phyloP scores from a whole-genome alignment of 2,329 filamentous ascomycete species.

The Chaetomiaceae sp. region DNA sequence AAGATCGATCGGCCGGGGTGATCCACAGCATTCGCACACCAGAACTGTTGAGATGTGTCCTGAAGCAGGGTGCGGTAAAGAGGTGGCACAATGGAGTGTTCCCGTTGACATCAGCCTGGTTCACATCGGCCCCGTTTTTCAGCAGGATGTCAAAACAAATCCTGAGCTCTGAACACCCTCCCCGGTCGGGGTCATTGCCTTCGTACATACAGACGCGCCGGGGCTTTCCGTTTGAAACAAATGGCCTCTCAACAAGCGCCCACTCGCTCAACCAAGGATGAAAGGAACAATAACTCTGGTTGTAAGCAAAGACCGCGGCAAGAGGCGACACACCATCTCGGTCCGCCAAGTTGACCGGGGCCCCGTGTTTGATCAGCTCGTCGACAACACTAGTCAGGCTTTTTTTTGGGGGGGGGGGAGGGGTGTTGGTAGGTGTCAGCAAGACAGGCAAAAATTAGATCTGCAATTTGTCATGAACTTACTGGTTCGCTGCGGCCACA shows the following conservation, averaged over 20 bases:
- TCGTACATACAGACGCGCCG: too few species aligned
- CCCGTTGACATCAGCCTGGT: neutral
- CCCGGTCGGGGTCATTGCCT: neutral
- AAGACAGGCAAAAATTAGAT: neutral
- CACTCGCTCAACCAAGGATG: neutral
- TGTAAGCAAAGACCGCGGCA: neutral
- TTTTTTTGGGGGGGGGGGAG: too few species aligned
- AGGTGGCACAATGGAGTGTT: conserved; percentile 1
- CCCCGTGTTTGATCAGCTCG: conserved; percentile 4
- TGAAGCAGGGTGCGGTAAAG: neutral
- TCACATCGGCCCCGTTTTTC: neutral
- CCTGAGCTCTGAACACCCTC: neutral
- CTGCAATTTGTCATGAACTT: neutral
- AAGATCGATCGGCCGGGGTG: neutral
- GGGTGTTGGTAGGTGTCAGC: neutral
- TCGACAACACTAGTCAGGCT: neutral
- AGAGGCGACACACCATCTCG: neutral
- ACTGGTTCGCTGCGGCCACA: neutral
- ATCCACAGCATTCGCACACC: neutral
- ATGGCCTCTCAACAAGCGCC: neutral
- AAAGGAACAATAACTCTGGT: neutral
- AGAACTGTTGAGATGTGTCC: neutral
- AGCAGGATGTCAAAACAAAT: conserved; percentile 1
- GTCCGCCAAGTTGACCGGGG: neutral
- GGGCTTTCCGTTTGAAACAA: neutral